These are phyloP conservation scores for Globisporangium radiosum DNA, from an alignment of 352 stramenopile species.

Conservation along the genomic window DNA sequence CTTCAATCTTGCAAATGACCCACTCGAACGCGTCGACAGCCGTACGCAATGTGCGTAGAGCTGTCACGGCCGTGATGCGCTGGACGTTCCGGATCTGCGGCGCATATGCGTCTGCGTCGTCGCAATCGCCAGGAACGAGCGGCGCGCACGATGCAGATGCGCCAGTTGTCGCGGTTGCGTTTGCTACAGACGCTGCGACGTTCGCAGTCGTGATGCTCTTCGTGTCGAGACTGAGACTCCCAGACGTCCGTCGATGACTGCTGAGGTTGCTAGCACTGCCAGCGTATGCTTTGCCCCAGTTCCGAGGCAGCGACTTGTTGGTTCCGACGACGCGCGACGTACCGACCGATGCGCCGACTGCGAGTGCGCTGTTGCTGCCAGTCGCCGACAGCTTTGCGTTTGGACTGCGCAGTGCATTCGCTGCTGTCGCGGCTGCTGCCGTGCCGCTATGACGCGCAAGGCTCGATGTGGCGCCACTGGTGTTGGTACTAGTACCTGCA, in stretches of 20 bases:
- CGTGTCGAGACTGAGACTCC: constrained; percentile 16
- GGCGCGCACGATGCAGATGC: neutral
- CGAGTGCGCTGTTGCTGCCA: constrained; percentile 1
- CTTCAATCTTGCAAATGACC: constrained; percentile 40
- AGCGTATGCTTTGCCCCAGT: constrained; percentile 57
- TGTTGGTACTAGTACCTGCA: neutral
- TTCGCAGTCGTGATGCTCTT: constrained; percentile 6
- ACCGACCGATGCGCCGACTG: neutral
- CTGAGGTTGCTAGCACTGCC: constrained; percentile 16
- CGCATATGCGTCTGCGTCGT: constrained; percentile 14
- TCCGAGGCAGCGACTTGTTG: constrained; percentile 49
- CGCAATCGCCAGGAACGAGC: neutral
- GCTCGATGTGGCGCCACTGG: neutral
- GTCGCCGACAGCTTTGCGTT: constrained; percentile 13
- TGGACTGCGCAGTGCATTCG: constrained; percentile 19
- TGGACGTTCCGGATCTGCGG: constrained; percentile 29
- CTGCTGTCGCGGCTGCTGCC: constrained; percentile 8
- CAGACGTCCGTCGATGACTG: constrained; percentile 22
- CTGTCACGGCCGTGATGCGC: constrained; percentile 30
- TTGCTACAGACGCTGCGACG: neutral
- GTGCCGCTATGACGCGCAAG: neutral
- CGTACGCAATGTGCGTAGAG: constrained; percentile 32
- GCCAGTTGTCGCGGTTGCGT: neutral
- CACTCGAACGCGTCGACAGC: constrained; percentile 50
- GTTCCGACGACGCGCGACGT: constrained; percentile 6